Evolutionary conservation across 106 monocot genomes (phyloP), one percentile per base, ranked within the genome.

Genomic region (Platanthera guangdongensis): DNA sequence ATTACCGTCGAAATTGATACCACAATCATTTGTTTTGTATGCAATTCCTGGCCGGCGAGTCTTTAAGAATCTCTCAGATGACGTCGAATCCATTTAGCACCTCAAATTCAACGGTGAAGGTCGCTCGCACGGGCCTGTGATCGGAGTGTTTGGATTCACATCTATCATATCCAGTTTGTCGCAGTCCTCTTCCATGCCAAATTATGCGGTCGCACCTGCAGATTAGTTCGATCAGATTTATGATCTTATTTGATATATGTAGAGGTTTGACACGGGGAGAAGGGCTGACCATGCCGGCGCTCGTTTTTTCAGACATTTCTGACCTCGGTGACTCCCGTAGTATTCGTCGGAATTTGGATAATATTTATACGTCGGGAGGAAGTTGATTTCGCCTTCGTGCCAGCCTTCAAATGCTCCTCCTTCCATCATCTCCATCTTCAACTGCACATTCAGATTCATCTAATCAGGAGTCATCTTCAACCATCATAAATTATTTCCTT

Each of bases 341-440:
- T 92, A 89, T 46, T 79, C 57, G 22, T 90, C 86, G 0, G 90
- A 88, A 51, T 93, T 90, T 0, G 79, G 80, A n/a, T 80, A 79
- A 50, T 90, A 92, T 75, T 92, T 92, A 77, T 92, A 92, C 1
- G 89, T 92, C 0, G 93, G 90, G 2, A 90, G 73, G 81, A 93
- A 93, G 12, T 45, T 45, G 32, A 93, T 90, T 4, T 45, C 75
- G 0, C 93, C 90, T 70, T 93, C 93, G 12, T 78, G 77, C 93
- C 93, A 93, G 46, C 90, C 87, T 53, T 84, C 75, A 32, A 93
- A 90, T 47, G 69, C 86, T 53, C 87, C 32, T 48, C 86, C 93
- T 11, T 78, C 77, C 3, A 50, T 76, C 11, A 81, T 51, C 67
- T 88, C 85, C 6, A 65, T 76, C 18, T 48, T 71, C 62, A 92